Evolutionary conservation across 2,329 filamentous ascomycete genomes (phyloP), one percentile per base, ranked within the genome.

Genomic region (Epichloe aotearoae): DNA sequence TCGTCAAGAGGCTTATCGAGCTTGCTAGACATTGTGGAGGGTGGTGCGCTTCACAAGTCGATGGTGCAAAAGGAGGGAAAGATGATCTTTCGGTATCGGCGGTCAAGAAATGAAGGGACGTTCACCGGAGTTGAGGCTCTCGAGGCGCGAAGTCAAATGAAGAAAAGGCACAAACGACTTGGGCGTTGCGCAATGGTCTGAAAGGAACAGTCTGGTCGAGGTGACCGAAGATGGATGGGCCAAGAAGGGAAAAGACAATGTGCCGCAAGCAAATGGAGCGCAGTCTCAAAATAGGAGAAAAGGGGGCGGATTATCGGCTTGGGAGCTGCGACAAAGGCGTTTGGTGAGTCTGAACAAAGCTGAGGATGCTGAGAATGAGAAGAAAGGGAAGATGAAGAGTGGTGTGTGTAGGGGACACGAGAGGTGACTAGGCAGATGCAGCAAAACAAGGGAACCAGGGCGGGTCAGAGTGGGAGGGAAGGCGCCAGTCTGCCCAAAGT

Each of bases 1-100:
- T 96, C 89, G 69, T 97, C 93, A 60, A 98, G 87, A 74, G 89
- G 90, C 76, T 94, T 84, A 70, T 96, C 89, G 66, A 98, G 86
- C 75, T 96, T 96, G 75, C 82, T 84, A 76, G 88, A 88, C 89
- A 95, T 95, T 59, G 61, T 84, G 70, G 64, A 55, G 56, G 53
- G 19, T 52, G 57, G 53, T 55, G 33, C 26, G 46, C 23, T 40
- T 19, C 6, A 49, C 17, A 20, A 42, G 23, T 33, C 14, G 37
- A 51, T 36, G 39, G 19, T 42, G 42, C 15, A 23, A 15, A 43
- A 8, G 5, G 12, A 12, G 17, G 17, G 5, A 12, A 15, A n/a
- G 11, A 19, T 4, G 14, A 26, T 23, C 8, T 26, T 45, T 44
- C 6, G 33, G 19, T 36, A 39, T 33, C 15, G 42, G 34, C 50